phyloP scores from a whole-genome alignment of 2,329 filamentous ascomycete species.

The Phialophora tarda region DNA sequence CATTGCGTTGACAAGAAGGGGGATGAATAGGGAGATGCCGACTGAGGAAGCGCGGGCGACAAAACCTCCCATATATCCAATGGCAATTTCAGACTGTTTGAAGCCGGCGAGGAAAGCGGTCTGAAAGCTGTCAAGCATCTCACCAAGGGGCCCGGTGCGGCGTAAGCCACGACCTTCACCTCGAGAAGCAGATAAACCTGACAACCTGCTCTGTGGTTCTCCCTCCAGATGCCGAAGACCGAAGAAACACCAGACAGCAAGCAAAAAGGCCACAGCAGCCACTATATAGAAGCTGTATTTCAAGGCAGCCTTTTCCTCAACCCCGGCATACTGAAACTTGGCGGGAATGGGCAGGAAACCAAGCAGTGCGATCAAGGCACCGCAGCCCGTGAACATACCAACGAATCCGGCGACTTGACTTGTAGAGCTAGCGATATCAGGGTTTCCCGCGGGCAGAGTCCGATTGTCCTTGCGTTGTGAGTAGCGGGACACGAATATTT shows the following conservation, averaged over 20 bases:
- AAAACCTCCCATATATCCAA: conserved; percentile 92
- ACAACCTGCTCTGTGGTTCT: conserved; percentile 76
- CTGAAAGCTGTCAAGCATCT: conserved; percentile 42
- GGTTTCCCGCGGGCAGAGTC: conserved; percentile 25
- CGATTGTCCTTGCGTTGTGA: conserved; percentile 23
- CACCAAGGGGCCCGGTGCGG: conserved; percentile 5
- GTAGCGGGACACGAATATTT: conserved; percentile 46
- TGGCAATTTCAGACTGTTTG: conserved; percentile 75
- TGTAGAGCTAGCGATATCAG: conserved; percentile 48
- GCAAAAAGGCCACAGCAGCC: conserved; percentile 70
- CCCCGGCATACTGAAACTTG: conserved; percentile 73
- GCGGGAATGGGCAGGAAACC: conserved; percentile 88
- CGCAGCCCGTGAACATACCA: conserved; percentile 88
- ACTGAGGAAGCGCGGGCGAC: conserved; percentile 94
- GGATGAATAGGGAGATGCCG: conserved; percentile 92
- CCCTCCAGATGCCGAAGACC: conserved; percentile 72
- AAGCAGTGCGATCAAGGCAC: conserved; percentile 80
- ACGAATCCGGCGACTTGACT: conserved; percentile 83
- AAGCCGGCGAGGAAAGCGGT: conserved; percentile 73
- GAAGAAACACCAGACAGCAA: conserved; percentile 77
- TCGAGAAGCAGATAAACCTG: neutral
- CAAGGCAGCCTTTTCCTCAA: conserved; percentile 75
- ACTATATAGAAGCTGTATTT: conserved; percentile 88
- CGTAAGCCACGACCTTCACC: neutral
- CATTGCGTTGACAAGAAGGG: conserved; percentile 88